These are phyloP conservation scores for Nephelium lappaceum DNA, from an alignment of 345 rosid genomes.

Conservation along the genomic window DNA sequence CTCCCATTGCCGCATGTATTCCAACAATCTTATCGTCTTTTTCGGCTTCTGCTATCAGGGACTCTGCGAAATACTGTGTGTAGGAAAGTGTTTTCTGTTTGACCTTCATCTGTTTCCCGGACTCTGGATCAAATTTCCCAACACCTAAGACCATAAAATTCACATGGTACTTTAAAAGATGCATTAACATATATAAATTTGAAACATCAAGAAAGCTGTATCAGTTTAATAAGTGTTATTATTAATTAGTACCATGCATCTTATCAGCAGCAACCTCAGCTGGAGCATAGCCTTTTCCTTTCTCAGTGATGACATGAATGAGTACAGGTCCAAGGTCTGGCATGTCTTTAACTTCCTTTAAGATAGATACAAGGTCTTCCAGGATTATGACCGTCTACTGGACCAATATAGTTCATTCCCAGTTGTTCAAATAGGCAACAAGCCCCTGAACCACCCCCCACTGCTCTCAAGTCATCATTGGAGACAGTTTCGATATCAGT, in stretches of 20 bases:
- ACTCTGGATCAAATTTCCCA: constrained; percentile 45
- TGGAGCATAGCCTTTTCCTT: constrained; percentile 55
- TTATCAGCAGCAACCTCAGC: constrained; percentile 54
- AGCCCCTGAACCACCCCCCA: constrained; percentile 27
- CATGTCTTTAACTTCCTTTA: constrained; percentile 34
- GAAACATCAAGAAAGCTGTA: not conserved
- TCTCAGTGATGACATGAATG: constrained; percentile 53
- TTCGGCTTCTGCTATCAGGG: constrained; percentile 51
- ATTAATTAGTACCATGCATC: constrained; percentile 44
- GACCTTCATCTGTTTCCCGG: constrained; percentile 49
- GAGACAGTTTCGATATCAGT: constrained; percentile 30
- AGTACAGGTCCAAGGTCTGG: constrained; percentile 49
- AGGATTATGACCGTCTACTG: constrained; percentile 51
- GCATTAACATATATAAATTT: too few relatives aligned
- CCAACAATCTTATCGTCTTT: constrained; percentile 49
- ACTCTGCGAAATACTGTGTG: constrained; percentile 45
- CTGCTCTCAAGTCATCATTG: constrained; percentile 32
- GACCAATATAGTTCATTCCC: constrained; percentile 51
- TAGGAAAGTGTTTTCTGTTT: constrained; percentile 32
- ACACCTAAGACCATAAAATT: constrained; percentile 33
- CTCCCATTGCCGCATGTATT: constrained; percentile 66
- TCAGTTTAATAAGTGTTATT: not conserved
- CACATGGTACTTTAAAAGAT: too few relatives aligned
- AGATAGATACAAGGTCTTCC: constrained; percentile 43
- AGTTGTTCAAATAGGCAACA: constrained; percentile 48